phyloP scores from a whole-genome alignment of 225 moss, liverwort and hornwort genomes.

The Climacium dendroides region DNA sequence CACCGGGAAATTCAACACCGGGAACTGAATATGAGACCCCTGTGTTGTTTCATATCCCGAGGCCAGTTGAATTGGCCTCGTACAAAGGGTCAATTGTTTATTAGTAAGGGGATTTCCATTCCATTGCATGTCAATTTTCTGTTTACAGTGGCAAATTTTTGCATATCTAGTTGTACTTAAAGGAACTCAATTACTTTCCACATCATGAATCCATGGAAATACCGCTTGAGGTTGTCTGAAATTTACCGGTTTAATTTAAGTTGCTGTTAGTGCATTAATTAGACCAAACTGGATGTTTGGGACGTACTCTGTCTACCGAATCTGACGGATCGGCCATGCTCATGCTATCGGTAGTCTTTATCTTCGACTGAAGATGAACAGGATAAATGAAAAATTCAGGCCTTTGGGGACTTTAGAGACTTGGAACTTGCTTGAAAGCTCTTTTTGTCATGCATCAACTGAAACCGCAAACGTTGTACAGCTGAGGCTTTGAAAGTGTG shows the following conservation, averaged over 20 bases:
- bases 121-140: no score
- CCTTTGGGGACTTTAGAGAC: neutral
- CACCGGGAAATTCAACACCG: no score
- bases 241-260: neutral
- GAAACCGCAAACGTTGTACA: neutral
- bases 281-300: neutral
- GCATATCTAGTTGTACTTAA: neutral
- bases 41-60: neutral
- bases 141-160: neutral
- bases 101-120: neutral
- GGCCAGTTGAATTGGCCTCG: neutral
- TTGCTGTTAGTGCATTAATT: neutral
- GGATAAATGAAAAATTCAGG: neutral
- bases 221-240: neutral
- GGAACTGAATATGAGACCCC: no score
- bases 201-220: neutral
- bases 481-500: neutral
- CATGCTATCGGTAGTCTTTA: neutral
- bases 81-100: neutral
- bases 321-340: neutral
- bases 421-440: neutral
- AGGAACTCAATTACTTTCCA: neutral
- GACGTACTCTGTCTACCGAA: neutral
- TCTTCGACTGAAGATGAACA: neutral
- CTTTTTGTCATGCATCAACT: neutral